Conservation (phyloP, 257 asterid genomes). For the Solanum chiquidenum region DNA sequence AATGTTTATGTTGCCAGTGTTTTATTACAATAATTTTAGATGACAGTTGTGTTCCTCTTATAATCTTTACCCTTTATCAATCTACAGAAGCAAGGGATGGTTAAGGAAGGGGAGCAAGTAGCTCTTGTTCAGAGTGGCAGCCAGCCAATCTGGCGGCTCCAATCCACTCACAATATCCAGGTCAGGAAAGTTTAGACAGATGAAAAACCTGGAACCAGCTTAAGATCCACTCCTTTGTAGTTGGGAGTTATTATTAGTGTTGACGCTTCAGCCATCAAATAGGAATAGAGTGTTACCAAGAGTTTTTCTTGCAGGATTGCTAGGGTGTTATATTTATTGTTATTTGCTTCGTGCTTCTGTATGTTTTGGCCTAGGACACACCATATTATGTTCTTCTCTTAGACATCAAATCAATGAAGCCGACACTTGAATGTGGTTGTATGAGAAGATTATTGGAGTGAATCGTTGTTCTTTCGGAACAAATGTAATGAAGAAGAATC, state of each 20-base stretch:
- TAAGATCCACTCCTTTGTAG: neutral
- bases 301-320: neutral
- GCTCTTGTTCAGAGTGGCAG: conserved; percentile 95
- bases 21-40: neutral
- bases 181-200: conserved; percentile 58
- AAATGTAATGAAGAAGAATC: neutral
- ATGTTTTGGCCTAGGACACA: neutral
- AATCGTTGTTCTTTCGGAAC: neutral
- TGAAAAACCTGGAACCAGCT: neutral
- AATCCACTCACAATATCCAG: conserved; percentile 89
- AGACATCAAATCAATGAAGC: neutral
- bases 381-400: neutral
- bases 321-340: neutral
- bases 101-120: conserved; percentile 82
- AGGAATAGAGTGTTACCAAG: neutral
- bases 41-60: neutral
- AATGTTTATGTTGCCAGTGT: neutral
- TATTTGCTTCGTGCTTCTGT: neutral
- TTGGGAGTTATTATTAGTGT: neutral
- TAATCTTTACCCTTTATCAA: neutral
- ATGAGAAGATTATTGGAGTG: neutral
- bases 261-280: neutral
- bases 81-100: conserved; percentile 74
- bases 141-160: conserved; percentile 71
- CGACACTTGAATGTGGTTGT: neutral